Evolutionary conservation across 805 yeast genomes (phyloP).

Genomic region (Naumovozyma dairenensis): DNA sequence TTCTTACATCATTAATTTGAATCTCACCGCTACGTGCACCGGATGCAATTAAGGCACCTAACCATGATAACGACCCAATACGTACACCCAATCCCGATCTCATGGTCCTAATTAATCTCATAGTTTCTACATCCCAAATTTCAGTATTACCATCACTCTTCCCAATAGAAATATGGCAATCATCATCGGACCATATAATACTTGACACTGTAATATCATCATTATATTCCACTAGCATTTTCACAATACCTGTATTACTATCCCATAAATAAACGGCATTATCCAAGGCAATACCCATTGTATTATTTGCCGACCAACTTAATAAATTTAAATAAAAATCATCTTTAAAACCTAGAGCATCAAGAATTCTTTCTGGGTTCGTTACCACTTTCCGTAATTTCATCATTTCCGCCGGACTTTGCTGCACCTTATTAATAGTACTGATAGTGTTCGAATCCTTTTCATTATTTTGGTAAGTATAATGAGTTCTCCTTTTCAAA

Average conservation of each 20-base stretch:
- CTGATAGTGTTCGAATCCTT: slow-evolving; percentile 4
- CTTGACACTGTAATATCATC: slow-evolving; percentile 33
- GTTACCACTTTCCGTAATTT: slow-evolving; percentile 71
- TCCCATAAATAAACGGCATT: slow-evolving; percentile 85
- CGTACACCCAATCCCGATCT: slow-evolving; percentile 58
- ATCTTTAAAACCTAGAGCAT: slow-evolving; percentile 90
- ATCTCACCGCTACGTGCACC: slow-evolving; percentile 83
- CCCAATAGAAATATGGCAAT: slow-evolving; percentile 77
- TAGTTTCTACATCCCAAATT: slow-evolving; percentile 86
- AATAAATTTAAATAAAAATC: slow-evolving; percentile 83
- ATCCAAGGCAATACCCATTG: slow-evolving; percentile 81
- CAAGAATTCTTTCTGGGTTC: slow-evolving; percentile 86
- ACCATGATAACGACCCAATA: slow-evolving; percentile 80
- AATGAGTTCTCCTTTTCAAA: slow-evolving; percentile 25
- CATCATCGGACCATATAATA: slow-evolving; percentile 85
- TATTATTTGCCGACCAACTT: slow-evolving; percentile 78
- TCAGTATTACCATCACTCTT: slow-evolving; percentile 75
- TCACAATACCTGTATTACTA: slow-evolving; percentile 72
- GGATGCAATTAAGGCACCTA: slow-evolving; percentile 66
- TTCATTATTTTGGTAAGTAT: slow-evolving; percentile 26
- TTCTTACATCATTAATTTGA: slow-evolving; percentile 81
- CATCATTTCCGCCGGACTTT: slow-evolving; percentile 40
- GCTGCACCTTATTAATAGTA: not conserved
- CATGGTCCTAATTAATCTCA: slow-evolving; percentile 69
- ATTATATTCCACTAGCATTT: slow-evolving; percentile 52